Conservation (phyloP, 1,139 yeast genomes). For the Candida anutae region DNA sequence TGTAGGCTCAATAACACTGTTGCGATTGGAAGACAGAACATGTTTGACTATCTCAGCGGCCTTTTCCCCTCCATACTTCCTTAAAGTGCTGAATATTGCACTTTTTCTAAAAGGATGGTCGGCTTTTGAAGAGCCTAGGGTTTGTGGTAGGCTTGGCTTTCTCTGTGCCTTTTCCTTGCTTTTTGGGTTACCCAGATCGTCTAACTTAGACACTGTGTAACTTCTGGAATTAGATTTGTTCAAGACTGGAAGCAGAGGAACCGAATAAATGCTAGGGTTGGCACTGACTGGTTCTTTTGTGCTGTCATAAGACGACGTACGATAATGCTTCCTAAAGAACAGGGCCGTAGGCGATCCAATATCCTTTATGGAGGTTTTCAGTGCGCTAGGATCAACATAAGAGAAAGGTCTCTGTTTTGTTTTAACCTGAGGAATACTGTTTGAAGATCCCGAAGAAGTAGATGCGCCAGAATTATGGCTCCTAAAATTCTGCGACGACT, state of each 20-base stretch:
- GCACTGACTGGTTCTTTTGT: constrained; percentile 9
- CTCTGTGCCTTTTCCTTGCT: not conserved
- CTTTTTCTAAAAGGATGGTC: constrained; percentile 18
- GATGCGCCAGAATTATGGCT: constrained; percentile 11
- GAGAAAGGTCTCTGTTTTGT: constrained; percentile 46
- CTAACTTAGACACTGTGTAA: no score
- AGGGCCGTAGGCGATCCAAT: constrained; percentile 27
- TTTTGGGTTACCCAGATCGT: no score
- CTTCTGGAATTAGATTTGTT: not conserved
- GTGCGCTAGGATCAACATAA: constrained; percentile 33
- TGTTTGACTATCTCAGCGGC: constrained; percentile 31
- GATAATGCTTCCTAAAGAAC: constrained; percentile 52
- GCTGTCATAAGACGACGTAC: constrained; percentile 51
- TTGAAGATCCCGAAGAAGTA: constrained; percentile 9
- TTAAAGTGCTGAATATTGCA: constrained; percentile 33
- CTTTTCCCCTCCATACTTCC: constrained; percentile 37
- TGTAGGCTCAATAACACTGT: not conserved
- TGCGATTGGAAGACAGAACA: constrained; percentile 11
- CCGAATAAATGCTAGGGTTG: not conserved
- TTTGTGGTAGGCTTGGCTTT: not conserved
- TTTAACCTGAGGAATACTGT: constrained; percentile 6
- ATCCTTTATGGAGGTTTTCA: constrained; percentile 8
- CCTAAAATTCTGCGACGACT: constrained; percentile 23
- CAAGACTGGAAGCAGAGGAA: not conserved
- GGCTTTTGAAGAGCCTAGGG: not conserved